phyloP scores from a whole-genome alignment of 768 basidiomycete species.

The Serendipita sp. region DNA sequence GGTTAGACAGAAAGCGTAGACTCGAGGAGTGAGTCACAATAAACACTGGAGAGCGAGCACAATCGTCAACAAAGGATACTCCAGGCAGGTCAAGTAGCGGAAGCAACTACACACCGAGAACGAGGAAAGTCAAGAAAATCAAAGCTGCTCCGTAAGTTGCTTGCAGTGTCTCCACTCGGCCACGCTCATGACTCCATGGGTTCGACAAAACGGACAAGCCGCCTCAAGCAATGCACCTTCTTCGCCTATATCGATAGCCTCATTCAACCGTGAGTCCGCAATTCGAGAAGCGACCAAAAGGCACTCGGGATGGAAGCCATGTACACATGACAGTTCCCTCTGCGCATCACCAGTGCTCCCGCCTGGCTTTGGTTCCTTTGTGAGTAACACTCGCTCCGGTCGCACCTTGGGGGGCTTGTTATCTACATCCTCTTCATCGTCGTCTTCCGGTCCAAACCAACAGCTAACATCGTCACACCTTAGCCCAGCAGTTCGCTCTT shows the following conservation, averaged over 20 bases:
- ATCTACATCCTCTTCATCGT: conserved; percentile 21
- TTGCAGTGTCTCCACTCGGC: not conserved
- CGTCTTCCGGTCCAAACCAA: conserved; percentile 58
- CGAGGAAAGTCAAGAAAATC: not conserved
- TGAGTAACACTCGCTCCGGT: not conserved
- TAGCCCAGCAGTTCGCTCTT: conserved; percentile 54
- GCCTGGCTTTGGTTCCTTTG: not conserved
- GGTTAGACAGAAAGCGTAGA: no score
- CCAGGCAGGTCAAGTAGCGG: no score
- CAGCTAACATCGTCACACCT: conserved; percentile 59
- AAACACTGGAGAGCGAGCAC: no score
- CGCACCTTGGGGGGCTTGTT: conserved; percentile 14
- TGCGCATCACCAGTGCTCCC: not conserved
- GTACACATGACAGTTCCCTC: conserved; percentile 26
- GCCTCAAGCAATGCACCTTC: not conserved
- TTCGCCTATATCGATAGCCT: conserved; percentile 17
- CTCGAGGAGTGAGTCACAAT: no score
- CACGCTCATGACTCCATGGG: conserved; percentile 27
- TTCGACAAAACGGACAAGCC: conserved; percentile 51
- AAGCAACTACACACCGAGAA: no score
- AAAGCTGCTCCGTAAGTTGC: not conserved
- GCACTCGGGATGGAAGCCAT: conserved; percentile 58
- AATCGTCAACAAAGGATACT: no score
- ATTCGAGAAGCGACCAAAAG: conserved; percentile 50
- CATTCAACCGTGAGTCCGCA: conserved; percentile 37